phyloP scores from a whole-genome alignment of 306 rosid genomes.

The Cercis canadensis region DNA sequence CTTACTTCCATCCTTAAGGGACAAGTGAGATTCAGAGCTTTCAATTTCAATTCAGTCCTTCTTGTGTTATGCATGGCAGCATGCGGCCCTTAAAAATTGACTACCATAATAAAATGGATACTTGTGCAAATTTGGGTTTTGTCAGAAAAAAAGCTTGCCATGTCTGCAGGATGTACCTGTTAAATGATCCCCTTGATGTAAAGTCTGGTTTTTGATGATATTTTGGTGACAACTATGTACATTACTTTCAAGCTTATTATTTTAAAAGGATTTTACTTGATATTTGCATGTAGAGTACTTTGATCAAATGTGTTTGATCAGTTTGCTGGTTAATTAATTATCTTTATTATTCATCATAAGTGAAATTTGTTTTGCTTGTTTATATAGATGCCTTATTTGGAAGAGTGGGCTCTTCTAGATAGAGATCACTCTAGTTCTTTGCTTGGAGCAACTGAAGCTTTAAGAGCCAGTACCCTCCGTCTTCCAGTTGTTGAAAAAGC shows the following conservation, averaged over 20 bases:
- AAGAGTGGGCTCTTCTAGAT: constrained; percentile 93
- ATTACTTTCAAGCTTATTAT: constrained; percentile 22
- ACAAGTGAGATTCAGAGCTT: constrained; percentile 73
- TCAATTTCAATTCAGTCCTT: constrained; percentile 37
- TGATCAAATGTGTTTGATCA: constrained; percentile 16
- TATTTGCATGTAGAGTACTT: constrained; percentile 22
- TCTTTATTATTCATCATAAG: constrained; percentile 20
- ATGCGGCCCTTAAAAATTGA: constrained; percentile 31
- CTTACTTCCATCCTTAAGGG: constrained; percentile 88
- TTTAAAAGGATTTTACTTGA: constrained; percentile 14
- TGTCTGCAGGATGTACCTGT: constrained; percentile 14
- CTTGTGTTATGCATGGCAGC: constrained; percentile 11
- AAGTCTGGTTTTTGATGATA: constrained; percentile 8
- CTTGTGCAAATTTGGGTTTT: constrained; percentile 13
- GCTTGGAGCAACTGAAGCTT: constrained; percentile 98
- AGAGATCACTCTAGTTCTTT: constrained; percentile 88
- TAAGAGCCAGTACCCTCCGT: constrained; percentile 97
- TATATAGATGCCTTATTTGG: constrained; percentile 79
- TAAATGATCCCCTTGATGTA: constrained; percentile 5
- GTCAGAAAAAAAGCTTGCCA: constrained; percentile 17
- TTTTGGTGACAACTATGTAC: constrained; percentile 6
- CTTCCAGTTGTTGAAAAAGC: constrained; percentile 95
- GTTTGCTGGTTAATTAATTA: constrained; percentile 24
- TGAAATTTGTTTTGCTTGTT: constrained; percentile 47
- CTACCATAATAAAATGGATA: constrained; percentile 21